Evolutionary conservation across 306 rosid genomes (phyloP), one percentile per base, ranked within the genome.

Genomic region (Ormosia semicastrata): DNA sequence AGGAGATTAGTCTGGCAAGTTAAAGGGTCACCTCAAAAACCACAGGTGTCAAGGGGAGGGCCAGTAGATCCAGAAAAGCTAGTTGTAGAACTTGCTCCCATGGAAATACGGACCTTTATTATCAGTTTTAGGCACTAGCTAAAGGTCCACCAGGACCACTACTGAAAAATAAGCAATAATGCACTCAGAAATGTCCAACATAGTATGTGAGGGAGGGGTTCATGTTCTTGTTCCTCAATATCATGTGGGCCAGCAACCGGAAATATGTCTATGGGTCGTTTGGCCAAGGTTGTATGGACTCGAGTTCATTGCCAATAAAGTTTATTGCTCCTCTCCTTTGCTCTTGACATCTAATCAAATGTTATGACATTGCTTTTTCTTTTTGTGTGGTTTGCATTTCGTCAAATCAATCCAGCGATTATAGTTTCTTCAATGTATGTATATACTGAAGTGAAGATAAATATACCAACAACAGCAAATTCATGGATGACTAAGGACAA

Each of bases 1-100:
- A 93, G 89, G 82, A 87, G 94, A 76, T 74, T 93, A 47, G 83
- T 79, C 11, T 93, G 97, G 97, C 76, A 89, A 78, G 95, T 86
- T 32, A 86, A 88, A 90, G 91, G 85, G 37, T 87, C 85, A 3
- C 10, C 65, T 57, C 66, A 9, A 71, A 90, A 79, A 63, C 59
- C 85, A 0, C 33, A 84, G 34, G 81, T 81, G 34, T 24, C 49
- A 40, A 89, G 90, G 77, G 95, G 97, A 83, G 88, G 92, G 77
- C 83, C 88, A 7, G 86, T 93, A 14, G 94, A 93, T 78, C 87
- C 92, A 59, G 81, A 79, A 79, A 88, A 82, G 88, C 85, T 88
- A 13, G 69, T 87, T 9, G 89, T 89, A 53, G 89, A 89, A 73
- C 95, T 93, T 49, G 81, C 88, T 86, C 90, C 94, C 1, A 87